These are phyloP conservation scores for Colletotrichum lentis DNA, from an alignment of 2,329 filamentous ascomycete genomes.

Conservation along the genomic window DNA sequence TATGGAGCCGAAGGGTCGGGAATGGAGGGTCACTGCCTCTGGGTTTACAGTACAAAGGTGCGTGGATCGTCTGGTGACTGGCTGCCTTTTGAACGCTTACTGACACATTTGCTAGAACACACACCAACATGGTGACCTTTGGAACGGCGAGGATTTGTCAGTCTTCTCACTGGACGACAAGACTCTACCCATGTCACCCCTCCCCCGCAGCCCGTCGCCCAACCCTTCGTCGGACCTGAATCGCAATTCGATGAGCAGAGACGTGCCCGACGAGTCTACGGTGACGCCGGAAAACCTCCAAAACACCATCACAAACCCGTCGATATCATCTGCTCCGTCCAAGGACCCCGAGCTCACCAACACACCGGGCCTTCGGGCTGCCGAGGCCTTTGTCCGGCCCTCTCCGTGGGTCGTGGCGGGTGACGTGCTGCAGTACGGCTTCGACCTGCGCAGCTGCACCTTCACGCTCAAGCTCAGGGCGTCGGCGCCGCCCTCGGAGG, in stretches of 20 bases:
- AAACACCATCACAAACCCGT: constrained; percentile 72
- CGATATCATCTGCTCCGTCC: constrained; percentile 67
- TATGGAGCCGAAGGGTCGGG: constrained; percentile 86
- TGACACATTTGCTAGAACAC: constrained; percentile 67
- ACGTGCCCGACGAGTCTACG: constrained; percentile 61
- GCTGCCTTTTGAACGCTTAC: not conserved
- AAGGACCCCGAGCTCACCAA: constrained; percentile 66
- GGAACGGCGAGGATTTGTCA: constrained; percentile 97
- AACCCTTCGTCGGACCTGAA: constrained; percentile 41
- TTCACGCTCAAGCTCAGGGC: constrained; percentile 76
- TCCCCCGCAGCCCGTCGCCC: constrained; percentile 53
- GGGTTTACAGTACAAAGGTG: constrained; percentile 82
- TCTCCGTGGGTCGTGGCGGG: constrained; percentile 80
- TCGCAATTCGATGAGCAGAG: constrained; percentile 42
- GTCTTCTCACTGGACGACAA: constrained; percentile 88
- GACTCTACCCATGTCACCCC: constrained; percentile 60
- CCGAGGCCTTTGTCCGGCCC: constrained; percentile 91
- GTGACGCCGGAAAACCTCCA: constrained; percentile 81
- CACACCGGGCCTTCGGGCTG: constrained; percentile 81
- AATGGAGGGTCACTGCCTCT: constrained; percentile 86
- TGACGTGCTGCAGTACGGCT: constrained; percentile 74
- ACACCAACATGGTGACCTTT: constrained; percentile 88
- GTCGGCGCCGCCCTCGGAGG: constrained; percentile 62
- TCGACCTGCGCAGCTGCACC: constrained; percentile 80
- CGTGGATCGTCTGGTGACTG: constrained; percentile 39